These are phyloP conservation scores for Physcomitrellopsis africana DNA, from an alignment of 225 moss, liverwort and hornwort genomes.

Conservation along the genomic window DNA sequence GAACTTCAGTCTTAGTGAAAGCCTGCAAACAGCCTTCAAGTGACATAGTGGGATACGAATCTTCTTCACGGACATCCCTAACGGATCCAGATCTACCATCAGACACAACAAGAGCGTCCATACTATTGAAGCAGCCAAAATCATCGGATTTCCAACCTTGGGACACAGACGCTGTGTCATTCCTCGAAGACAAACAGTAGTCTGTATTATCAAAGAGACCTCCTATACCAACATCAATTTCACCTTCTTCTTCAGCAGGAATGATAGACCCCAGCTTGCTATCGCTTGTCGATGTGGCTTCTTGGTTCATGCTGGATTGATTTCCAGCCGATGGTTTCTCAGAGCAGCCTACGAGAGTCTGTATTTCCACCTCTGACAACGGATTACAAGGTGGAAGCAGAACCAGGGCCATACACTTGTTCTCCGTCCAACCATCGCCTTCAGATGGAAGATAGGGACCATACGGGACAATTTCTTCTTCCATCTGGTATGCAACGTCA, in stretches of 20 bases:
- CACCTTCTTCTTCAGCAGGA: slow-evolving; percentile 38
- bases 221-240: slow-evolving; percentile 50
- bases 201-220: slow-evolving; percentile 50
- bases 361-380: slow-evolving; percentile 16
- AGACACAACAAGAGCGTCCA: no score
- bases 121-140: slow-evolving; percentile 24
- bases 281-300: not conserved
- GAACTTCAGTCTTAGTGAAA: slow-evolving; percentile 74
- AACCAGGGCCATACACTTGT: slow-evolving; percentile 29
- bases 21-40: slow-evolving; percentile 88
- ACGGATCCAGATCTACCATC: slow-evolving; percentile 42
- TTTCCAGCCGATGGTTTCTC: no score
- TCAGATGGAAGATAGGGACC: slow-evolving; percentile 32
- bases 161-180: slow-evolving; percentile 31
- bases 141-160: slow-evolving; percentile 17
- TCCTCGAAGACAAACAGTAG: slow-evolving; percentile 24
- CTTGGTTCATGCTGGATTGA: not conserved
- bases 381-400: slow-evolving; percentile 14
- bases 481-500: slow-evolving; percentile 36
- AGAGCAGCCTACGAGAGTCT: not conserved
- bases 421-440: slow-evolving; percentile 21
- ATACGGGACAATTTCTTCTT: slow-evolving; percentile 25
- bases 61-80: slow-evolving; percentile 42
- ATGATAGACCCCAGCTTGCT: not conserved
- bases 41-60: slow-evolving; percentile 66